Base-by-base conservation (phyloP, 73 alveolate genomes). In the Blepharisma japonicum region DNA sequence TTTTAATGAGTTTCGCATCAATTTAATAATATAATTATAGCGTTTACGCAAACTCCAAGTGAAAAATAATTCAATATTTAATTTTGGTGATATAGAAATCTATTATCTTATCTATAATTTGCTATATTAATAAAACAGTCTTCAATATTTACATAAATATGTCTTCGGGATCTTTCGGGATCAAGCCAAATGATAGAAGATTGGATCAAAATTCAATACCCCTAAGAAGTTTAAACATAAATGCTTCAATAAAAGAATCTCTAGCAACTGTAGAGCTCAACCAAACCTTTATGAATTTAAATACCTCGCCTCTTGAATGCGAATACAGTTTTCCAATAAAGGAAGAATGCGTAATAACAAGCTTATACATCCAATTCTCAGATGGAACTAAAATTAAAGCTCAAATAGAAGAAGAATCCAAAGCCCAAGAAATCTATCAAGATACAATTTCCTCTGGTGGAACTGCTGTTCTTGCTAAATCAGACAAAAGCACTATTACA, bases 351-450 rank as follows among this genome's bases (percentile, higher is more conserved):
- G 77, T 38, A n/a, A 38, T 61, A 9, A 61, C 77, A 20, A 61
- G 50, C 3, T 61, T 61, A 27, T 1, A 61, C 18, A 38, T 61
- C 50, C 50, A 61, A 21, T 27, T 61, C 2, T 14, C 42, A 61
- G 53, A 61, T 61, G 77, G 77, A 25, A 61, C 53, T 21, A 61
- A 9, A n/a, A n/a, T 61, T 61, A 61, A 61, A 25, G 38, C 56
- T 1, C 5, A 25, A 21, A 61, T 61, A 9, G 6, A 27, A 61
- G 77, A 61, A 38, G 21, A 61, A 11, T 20, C 42, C n/a, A 11
- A 61, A 61, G 77, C 77, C 14, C 18, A n/a, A 21, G 77, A 61
- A 38, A 14, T 14, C n/a, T 61, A 61, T 27, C 18, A 38, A 11
- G 77, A 61, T 61, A 1, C 77, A 25, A 61, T 61, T 25, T 61